Percentiles rank a stretch among this genome's conserved stretches.
Evolutionary conservation across 169 alveolate genomes (phyloP).

Genomic region (Plasmodium falciparum): DNA sequence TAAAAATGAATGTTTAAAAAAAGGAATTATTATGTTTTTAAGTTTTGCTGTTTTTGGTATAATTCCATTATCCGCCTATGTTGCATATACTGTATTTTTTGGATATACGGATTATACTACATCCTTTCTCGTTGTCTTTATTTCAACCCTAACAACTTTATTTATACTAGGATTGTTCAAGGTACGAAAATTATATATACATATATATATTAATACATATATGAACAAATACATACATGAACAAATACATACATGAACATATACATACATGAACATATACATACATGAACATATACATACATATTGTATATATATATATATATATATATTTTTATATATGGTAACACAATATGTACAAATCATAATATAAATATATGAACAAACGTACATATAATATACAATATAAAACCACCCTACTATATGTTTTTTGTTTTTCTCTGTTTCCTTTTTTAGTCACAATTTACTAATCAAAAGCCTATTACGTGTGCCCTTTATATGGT

Average conservation of each 20-base stretch:
- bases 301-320: background rate
- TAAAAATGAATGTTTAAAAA: conserved; percentile 83
- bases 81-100: conserved; percentile 79
- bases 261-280: too few species aligned
- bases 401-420: too few species aligned
- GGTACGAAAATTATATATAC: conserved; percentile 49
- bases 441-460: conserved; percentile 80
- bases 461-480: conserved; percentile 85
- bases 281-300: background rate
- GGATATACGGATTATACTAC: conserved; percentile 53
- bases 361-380: background rate
- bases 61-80: conserved; percentile 90
- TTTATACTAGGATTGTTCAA: conserved; percentile 85
- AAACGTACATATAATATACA: background rate
- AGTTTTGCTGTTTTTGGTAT: conserved; percentile 91
- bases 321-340: background rate
- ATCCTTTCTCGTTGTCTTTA: conserved; percentile 84
- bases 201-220: background rate
- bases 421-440: too few species aligned
- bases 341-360: background rate
- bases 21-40: conserved; percentile 90
- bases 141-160: conserved; percentile 83
- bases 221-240: background rate
- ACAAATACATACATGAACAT: background rate
- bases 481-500: conserved; percentile 87